Evolutionary conservation across 345 rosid genomes (phyloP).

Genomic region (Dovyalis caffra): DNA sequence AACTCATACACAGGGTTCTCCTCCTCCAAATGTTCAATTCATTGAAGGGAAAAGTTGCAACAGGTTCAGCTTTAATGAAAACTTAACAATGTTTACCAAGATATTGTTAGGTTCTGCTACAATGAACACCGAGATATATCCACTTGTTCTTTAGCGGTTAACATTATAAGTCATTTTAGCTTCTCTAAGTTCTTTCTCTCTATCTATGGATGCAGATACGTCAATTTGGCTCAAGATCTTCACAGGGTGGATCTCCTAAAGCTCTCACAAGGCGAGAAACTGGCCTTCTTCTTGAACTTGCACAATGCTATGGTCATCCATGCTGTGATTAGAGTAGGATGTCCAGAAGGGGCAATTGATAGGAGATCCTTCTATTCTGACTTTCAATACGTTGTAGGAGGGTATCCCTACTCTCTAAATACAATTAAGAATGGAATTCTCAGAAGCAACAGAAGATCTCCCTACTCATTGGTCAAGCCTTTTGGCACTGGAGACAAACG

Average conservation of each 20-base stretch:
- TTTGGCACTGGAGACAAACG: slow-evolving; percentile 49
- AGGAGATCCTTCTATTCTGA: slow-evolving; percentile 63
- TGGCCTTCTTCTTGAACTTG: slow-evolving; percentile 80
- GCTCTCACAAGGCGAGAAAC: slow-evolving; percentile 55
- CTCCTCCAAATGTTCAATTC: background rate
- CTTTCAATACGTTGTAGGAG: slow-evolving; percentile 79
- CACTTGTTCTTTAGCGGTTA: background rate
- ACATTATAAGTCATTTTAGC: background rate
- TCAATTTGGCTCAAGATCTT: slow-evolving; percentile 61
- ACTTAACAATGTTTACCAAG: too few species aligned
- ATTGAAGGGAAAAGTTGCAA: too few species aligned
- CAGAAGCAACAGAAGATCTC: slow-evolving; percentile 52
- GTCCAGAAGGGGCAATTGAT: slow-evolving; percentile 62
- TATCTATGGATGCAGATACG: slow-evolving; percentile 44
- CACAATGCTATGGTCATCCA: slow-evolving; percentile 94
- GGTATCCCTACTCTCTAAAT: slow-evolving; percentile 60
- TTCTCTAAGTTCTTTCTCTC: background rate
- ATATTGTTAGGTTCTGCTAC: background rate
- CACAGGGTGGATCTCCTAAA: slow-evolving; percentile 64
- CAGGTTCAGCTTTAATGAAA: too few species aligned
- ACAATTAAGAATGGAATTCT: slow-evolving; percentile 70
- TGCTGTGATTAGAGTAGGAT: slow-evolving; percentile 67
- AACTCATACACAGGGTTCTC: background rate
- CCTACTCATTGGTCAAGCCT: slow-evolving; percentile 61
- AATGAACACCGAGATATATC: background rate